These are phyloP conservation scores for Thermochaetoides dissita DNA, from an alignment of 2,329 filamentous ascomycete genomes.

Conservation along the genomic window DNA sequence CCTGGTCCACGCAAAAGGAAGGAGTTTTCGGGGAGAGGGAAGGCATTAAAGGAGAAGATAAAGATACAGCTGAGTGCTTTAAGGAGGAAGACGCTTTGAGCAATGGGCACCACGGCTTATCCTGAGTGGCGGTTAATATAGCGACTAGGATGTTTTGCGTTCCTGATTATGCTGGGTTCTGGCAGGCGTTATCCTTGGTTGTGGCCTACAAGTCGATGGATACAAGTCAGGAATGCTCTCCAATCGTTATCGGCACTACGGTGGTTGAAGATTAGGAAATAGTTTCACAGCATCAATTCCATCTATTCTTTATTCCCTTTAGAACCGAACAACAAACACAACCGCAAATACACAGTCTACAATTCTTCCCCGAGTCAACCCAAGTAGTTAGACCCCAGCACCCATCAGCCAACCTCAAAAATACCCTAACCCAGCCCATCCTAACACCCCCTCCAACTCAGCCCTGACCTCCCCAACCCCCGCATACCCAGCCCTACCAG, in stretches of 20 bases:
- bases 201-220: too few species aligned
- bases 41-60: slow-evolving; percentile 34
- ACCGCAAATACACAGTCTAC: too few species aligned
- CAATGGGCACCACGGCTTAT: too few species aligned
- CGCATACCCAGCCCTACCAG: slow-evolving; percentile 57
- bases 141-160: not conserved
- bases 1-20: too few species aligned
- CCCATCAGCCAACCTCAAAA: slow-evolving; percentile 18
- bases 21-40: slow-evolving; percentile 20
- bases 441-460: slow-evolving; percentile 51
- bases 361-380: too few species aligned
- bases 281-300: too few species aligned
- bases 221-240: too few species aligned
- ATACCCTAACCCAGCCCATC: slow-evolving; percentile 49
- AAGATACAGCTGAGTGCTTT: slow-evolving; percentile 41
- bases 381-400: too few species aligned
- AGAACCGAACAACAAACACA: too few species aligned
- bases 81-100: slow-evolving; percentile 24
- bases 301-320: too few species aligned
- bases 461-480: slow-evolving; percentile 52
- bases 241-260: not conserved
- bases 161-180: not conserved
- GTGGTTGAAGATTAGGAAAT: not conserved
- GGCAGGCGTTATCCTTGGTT: too few species aligned
- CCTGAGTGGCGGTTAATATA: too few species aligned